Percentiles rank a stretch among this genome's conserved stretches.
Evolutionary conservation across 2,329 filamentous ascomycete genomes (phyloP).

Genomic region (Cyclaneusma minus): DNA sequence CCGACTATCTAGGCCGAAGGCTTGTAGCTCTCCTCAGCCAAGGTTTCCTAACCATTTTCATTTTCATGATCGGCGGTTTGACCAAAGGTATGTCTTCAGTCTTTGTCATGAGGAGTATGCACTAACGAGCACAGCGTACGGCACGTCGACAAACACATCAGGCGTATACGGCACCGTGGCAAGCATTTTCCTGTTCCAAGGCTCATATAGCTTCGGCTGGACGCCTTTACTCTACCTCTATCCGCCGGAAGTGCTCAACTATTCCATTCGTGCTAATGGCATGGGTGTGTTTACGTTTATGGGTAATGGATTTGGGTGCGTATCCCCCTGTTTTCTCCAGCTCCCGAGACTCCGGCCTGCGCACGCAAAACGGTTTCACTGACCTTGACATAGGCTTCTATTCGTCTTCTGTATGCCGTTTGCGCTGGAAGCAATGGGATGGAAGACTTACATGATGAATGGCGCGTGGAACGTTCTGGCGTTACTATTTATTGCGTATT

Average conservation of each 20-base stretch:
- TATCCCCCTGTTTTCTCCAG: constrained; percentile 1
- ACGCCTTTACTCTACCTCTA: constrained; percentile 32
- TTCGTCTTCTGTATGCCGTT: constrained; percentile 27
- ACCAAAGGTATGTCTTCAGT: constrained; percentile 21
- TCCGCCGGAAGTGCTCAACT: constrained; percentile 32
- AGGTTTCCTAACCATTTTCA: constrained; percentile 22
- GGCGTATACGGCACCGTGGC: constrained; percentile 28
- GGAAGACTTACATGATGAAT: constrained; percentile 32
- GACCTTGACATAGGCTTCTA: constrained; percentile 18
- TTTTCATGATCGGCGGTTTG: constrained; percentile 35
- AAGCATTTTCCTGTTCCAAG: constrained; percentile 35
- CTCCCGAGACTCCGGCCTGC: no score
- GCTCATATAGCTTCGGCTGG: constrained; percentile 32
- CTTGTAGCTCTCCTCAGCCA: constrained; percentile 25
- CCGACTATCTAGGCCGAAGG: constrained; percentile 27
- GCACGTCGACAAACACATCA: constrained; percentile 6
- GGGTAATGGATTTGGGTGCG: constrained; percentile 16
- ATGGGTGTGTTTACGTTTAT: constrained; percentile 21
- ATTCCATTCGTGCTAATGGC: constrained; percentile 31
- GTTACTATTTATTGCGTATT: constrained; percentile 11
- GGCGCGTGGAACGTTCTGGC: constrained; percentile 7
- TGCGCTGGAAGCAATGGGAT: constrained; percentile 25
- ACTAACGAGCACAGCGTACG: no score
- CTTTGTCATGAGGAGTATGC: no score
- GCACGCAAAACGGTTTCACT: no score